Evolutionary conservation across 2,329 filamentous ascomycete genomes (phyloP).

Genomic region (Cordyceps cicadae): DNA sequence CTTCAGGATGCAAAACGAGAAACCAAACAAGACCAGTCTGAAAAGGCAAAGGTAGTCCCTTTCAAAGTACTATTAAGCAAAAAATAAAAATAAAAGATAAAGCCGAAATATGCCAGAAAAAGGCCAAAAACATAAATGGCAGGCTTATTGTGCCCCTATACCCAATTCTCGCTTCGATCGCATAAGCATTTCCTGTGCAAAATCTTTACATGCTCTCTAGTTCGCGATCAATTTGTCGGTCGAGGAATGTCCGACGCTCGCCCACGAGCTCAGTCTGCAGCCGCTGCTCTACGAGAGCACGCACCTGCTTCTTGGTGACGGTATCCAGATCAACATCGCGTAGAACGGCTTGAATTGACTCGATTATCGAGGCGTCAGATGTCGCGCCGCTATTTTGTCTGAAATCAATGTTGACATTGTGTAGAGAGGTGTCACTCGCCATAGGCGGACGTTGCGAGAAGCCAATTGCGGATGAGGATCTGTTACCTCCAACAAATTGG

Average conservation of each 20-base stretch:
- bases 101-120: background rate
- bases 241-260: conserved; percentile 81
- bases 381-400: conserved; percentile 55
- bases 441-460: conserved; percentile 37
- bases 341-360: conserved; percentile 76
- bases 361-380: conserved; percentile 70
- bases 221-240: conserved; percentile 87
- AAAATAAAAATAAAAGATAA: background rate
- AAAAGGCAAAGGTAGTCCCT: background rate
- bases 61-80: conserved; percentile 3
- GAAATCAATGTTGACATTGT: conserved; percentile 51
- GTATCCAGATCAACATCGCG: conserved; percentile 86
- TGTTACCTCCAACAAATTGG: conserved; percentile 25
- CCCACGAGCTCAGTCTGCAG: conserved; percentile 82
- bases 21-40: background rate
- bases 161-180: background rate
- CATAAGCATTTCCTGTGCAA: background rate
- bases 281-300: conserved; percentile 84
- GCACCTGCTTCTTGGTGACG: conserved; percentile 97
- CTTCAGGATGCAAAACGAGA: background rate
- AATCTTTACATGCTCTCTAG: conserved; percentile 74
- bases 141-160: conserved; percentile 1
- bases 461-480: conserved; percentile 40
- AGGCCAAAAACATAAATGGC: background rate
- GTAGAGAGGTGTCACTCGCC: conserved; percentile 39